These are phyloP conservation scores for Cardamine resedifolia DNA, from an alignment of 345 rosid species.

Conservation along the genomic window DNA sequence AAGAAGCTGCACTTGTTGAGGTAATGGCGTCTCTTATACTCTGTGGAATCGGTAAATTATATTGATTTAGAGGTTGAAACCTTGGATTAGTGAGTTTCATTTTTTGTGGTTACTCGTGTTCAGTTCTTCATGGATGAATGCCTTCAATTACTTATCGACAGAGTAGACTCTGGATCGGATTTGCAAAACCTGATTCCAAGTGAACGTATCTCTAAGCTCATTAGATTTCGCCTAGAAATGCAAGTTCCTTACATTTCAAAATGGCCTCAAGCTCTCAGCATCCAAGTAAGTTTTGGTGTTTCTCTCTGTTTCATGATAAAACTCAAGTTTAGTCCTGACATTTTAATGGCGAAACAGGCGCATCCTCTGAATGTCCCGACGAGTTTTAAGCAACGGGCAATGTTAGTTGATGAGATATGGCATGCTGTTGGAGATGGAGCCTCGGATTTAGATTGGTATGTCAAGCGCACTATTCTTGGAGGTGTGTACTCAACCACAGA, in stretches of 20 bases:
- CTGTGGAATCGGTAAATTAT: neutral
- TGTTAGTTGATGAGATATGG: conserved; percentile 90
- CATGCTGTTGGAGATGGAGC: conserved; percentile 77
- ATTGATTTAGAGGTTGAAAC: neutral
- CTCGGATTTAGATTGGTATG: conserved; percentile 82
- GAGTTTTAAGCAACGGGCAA: conserved; percentile 87
- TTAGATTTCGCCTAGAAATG: conserved; percentile 79
- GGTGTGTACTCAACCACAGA: conserved; percentile 95
- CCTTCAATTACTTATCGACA: conserved; percentile 71
- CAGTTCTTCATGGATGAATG: conserved; percentile 94
- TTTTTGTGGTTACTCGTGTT: conserved; percentile 19
- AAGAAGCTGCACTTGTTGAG: conserved; percentile 92
- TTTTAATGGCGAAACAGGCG: conserved; percentile 48
- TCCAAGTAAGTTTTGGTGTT: conserved; percentile 46
- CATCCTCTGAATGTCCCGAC: conserved; percentile 76
- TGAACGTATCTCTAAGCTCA: conserved; percentile 65
- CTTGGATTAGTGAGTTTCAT: neutral
- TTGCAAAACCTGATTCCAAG: conserved; percentile 61
- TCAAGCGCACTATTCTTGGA: conserved; percentile 83
- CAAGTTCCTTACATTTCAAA: conserved; percentile 87
- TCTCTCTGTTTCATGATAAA: neutral
- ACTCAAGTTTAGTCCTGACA: neutral
- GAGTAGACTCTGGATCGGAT: conserved; percentile 59
- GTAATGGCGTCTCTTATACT: conserved; percentile 34
- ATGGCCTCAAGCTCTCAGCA: conserved; percentile 97